Conservation (phyloP, 805 yeast genomes). For the Limtongia smithiae region DNA sequence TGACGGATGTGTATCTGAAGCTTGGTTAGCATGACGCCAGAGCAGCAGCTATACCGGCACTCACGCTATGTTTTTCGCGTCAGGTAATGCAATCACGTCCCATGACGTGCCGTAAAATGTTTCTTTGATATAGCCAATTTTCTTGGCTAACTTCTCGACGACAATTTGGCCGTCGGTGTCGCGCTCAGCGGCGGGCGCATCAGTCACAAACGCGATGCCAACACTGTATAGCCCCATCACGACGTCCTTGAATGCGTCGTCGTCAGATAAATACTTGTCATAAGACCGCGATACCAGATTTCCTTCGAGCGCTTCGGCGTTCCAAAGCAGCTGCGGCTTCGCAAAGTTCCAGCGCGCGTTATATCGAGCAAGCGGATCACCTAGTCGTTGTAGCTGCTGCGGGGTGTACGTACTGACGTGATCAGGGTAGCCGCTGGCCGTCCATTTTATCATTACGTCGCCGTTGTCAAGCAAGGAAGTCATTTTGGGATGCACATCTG, state of each 20-base stretch:
- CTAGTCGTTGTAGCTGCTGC: slow-evolving; percentile 47
- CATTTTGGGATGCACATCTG: slow-evolving; percentile 36
- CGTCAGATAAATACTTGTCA: slow-evolving; percentile 42
- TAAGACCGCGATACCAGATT: slow-evolving; percentile 39
- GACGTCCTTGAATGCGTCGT: slow-evolving; percentile 39
- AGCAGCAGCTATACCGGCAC: no score
- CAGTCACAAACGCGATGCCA: slow-evolving; percentile 57
- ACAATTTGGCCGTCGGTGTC: slow-evolving; percentile 34
- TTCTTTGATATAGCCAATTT: slow-evolving; percentile 63
- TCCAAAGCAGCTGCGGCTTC: slow-evolving; percentile 39
- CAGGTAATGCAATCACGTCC: slow-evolving; percentile 54
- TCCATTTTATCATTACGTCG: slow-evolving; percentile 15
- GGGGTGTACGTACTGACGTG: slow-evolving; percentile 44
- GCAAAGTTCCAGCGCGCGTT: slow-evolving; percentile 39
- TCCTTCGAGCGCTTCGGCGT: slow-evolving; percentile 30
- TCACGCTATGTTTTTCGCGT: slow-evolving; percentile 62
- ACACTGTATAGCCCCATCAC: slow-evolving; percentile 49
- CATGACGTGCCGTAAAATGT: slow-evolving; percentile 72
- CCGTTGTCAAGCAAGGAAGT: slow-evolving; percentile 31
- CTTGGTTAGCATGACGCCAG: no score
- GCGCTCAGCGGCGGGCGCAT: slow-evolving; percentile 46
- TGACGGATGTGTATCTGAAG: slow-evolving; percentile 49
- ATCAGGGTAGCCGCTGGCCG: slow-evolving; percentile 51
- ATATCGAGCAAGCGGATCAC: slow-evolving; percentile 35
- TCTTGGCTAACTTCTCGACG: slow-evolving; percentile 47